phyloP scores from a whole-genome alignment of 345 rosid genomes.

The Cardamine resedifolia region DNA sequence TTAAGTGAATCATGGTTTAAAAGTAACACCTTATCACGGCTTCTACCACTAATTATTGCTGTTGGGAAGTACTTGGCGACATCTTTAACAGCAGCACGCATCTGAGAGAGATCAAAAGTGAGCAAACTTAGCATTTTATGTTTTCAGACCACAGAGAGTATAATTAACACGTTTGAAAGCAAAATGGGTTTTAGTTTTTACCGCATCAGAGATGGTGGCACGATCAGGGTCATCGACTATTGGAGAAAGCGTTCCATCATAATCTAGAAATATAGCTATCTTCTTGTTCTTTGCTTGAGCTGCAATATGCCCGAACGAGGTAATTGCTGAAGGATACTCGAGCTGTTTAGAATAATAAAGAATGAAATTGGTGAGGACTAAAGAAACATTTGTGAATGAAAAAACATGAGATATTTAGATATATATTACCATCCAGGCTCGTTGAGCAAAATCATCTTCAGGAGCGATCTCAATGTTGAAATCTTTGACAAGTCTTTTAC shows the following conservation, averaged over 20 bases:
- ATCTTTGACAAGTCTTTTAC: slow-evolving; percentile 68
- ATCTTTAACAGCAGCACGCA: slow-evolving; percentile 86
- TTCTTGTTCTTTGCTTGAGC: slow-evolving; percentile 68
- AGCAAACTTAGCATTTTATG: background rate
- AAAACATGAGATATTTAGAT: background rate
- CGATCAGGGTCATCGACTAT: slow-evolving; percentile 93
- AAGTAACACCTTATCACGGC: slow-evolving; percentile 91
- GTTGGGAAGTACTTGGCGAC: slow-evolving; percentile 80
- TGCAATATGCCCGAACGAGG: slow-evolving; percentile 55
- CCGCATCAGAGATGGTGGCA: slow-evolving; percentile 77
- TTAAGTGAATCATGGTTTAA: no score
- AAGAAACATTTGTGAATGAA: background rate
- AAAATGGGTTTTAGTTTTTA: slow-evolving; percentile 38
- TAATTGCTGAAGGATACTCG: slow-evolving; percentile 86
- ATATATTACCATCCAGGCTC: slow-evolving; percentile 72
- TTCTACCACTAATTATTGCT: slow-evolving; percentile 95
- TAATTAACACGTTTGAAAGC: background rate
- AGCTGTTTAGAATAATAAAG: slow-evolving; percentile 45
- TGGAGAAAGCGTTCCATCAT: slow-evolving; percentile 98
- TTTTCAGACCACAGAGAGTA: background rate
- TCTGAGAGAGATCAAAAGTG: slow-evolving; percentile 44
- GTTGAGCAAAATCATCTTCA: slow-evolving; percentile 68
- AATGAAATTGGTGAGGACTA: background rate
- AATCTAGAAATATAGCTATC: slow-evolving; percentile 84
- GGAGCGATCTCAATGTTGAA: slow-evolving; percentile 50